Evolutionary conservation across 768 basidiomycete species (phyloP), one percentile per base, ranked within the genome.

Genomic region (Hypholoma sublateritium): DNA sequence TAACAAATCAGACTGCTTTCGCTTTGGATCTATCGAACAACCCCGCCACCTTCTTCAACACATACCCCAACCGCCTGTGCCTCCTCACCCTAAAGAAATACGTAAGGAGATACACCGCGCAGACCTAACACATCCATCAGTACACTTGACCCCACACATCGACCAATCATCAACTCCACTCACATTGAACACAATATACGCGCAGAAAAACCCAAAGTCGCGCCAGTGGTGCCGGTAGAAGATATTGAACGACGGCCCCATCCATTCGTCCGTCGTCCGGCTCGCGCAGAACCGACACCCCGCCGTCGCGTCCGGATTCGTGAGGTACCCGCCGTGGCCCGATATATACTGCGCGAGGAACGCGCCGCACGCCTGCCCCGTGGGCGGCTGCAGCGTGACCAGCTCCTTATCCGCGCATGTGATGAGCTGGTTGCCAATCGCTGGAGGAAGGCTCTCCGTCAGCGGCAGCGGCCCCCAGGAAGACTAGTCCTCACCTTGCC

Each of bases 331-430:
- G 0, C 88, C 84, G 4, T 74, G 68, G 3, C 56, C 57, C 0
- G 69, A 53, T 12, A 89, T 85, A 67, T 80, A 92, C 0, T 72
- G 56, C 17, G 67, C 51, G 57, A 89, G 65, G 67, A 80, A 92
- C 1, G 67, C 44, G 6, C 68, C 68, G 63, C 91, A 93, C 0
- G 77, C 83, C 60, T 80, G 73, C 1, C 85, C 86, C 0, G 72
- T 63, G 3, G 87, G 85, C 1, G 88, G 84, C 5, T 81, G 64
- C 59, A 95, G 65, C 1, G 74, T 74, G 2, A 85, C 80, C n/a
- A 83, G 74, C 67, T 95, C 93, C 49, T 76, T 69, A 0, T 69
- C n/a, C 0, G 86, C 69, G 67, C 93, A 95, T 14, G 69, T 72
- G 47, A 89, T 75, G 1, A 68, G 58, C 47, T 77, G 70, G 6